phyloP scores from a whole-genome alignment of 257 asterid genomes.

The Primulina huaijiensis region DNA sequence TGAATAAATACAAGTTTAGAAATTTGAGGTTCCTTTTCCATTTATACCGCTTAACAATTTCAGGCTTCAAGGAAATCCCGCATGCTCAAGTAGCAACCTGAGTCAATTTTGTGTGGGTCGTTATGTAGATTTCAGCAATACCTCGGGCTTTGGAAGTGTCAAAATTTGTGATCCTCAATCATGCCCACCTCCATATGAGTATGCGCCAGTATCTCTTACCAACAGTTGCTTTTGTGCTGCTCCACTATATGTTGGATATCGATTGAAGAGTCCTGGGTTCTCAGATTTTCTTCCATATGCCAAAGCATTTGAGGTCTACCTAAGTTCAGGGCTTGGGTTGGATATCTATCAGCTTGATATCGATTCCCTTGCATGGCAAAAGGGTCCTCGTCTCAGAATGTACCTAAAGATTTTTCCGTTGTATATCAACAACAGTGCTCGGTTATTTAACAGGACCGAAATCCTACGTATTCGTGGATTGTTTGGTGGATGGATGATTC shows the following conservation, averaged over 20 bases:
- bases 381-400: constrained; percentile 81
- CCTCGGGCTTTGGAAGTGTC: constrained; percentile 28
- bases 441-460: constrained; percentile 60
- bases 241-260: constrained; percentile 75
- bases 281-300: constrained; percentile 61
- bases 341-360: constrained; percentile 58
- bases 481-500: constrained; percentile 81
- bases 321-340: constrained; percentile 56
- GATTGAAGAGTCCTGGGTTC: constrained; percentile 93
- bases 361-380: constrained; percentile 55
- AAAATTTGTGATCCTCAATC: constrained; percentile 36
- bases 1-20: not conserved
- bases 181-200: constrained; percentile 65
- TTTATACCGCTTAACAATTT: constrained; percentile 14
- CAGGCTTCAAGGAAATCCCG: constrained; percentile 89
- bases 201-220: constrained; percentile 51
- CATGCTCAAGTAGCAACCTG: constrained; percentile 41
- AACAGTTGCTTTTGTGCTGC: constrained; percentile 67
- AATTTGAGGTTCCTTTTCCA: not conserved
- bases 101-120: constrained; percentile 50
- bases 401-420: constrained; percentile 71
- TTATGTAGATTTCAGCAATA: constrained; percentile 35
- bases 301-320: constrained; percentile 44
- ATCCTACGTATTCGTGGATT: constrained; percentile 51
- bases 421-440: constrained; percentile 28